Conservation (phyloP, 805 yeast species). For the Barnettozyma wickerhamii region DNA sequence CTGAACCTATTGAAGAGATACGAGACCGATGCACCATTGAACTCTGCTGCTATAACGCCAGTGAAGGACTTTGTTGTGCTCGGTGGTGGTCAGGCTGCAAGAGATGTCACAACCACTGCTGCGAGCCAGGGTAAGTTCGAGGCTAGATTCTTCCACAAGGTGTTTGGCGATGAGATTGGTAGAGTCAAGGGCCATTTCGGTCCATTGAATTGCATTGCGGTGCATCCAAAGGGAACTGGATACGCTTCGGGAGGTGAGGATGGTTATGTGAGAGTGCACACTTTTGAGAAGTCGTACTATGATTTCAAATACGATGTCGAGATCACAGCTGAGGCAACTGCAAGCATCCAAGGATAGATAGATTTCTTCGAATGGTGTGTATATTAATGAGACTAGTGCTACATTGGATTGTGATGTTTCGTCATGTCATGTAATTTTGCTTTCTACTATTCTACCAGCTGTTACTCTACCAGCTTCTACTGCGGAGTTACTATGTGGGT, state of each 20-base stretch:
- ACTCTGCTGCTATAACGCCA: constrained; percentile 93
- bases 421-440: not conserved
- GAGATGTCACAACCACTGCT: constrained; percentile 96
- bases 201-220: constrained; percentile 90
- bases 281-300: constrained; percentile 86
- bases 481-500: too few species aligned
- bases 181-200: constrained; percentile 99
- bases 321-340: constrained; percentile 57
- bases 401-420: too few species aligned
- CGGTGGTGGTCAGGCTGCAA: constrained; percentile 99
- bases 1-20: constrained; percentile 68
- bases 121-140: constrained; percentile 94
- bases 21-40: constrained; percentile 88
- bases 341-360: constrained; percentile 12
- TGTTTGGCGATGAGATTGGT: constrained; percentile 93
- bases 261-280: constrained; percentile 92
- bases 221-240: constrained; percentile 89
- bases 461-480: constrained; percentile 26
- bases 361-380: not conserved
- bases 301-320: constrained; percentile 93
- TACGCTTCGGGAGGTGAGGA: constrained; percentile 99
- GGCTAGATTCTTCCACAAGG: constrained; percentile 92
- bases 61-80: constrained; percentile 85
- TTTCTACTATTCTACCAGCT: not conserved
- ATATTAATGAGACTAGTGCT: constrained; percentile 1